phyloP scores from a whole-genome alignment of 345 rosid species.

The Lepidium sativum region DNA sequence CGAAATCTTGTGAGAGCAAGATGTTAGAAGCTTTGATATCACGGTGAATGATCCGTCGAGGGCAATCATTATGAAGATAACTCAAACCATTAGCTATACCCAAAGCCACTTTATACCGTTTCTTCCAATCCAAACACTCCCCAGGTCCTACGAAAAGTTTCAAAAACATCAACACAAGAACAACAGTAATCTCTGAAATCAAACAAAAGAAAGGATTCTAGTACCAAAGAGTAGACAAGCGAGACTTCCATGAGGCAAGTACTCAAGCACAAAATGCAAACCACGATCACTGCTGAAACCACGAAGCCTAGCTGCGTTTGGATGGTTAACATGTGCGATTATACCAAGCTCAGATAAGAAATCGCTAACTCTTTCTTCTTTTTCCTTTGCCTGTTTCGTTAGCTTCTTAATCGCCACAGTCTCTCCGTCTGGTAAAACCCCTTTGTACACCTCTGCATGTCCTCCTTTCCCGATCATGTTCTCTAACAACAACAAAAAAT shows the following conservation, averaged over 20 bases:
- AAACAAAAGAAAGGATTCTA: background rate
- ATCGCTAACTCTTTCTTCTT: slow-evolving; percentile 47
- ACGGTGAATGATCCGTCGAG: slow-evolving; percentile 81
- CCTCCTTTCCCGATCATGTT: slow-evolving; percentile 89
- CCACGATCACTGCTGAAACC: slow-evolving; percentile 80
- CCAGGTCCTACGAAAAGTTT: slow-evolving; percentile 39
- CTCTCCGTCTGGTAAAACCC: slow-evolving; percentile 52
- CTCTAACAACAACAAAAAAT: slow-evolving; percentile 32
- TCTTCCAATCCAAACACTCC: slow-evolving; percentile 56
- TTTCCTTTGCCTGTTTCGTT: slow-evolving; percentile 39
- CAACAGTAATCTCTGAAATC: background rate
- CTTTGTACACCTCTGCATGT: slow-evolving; percentile 85
- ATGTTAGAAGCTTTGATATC: slow-evolving; percentile 96
- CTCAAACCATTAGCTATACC: slow-evolving; percentile 80
- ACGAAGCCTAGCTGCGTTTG: slow-evolving; percentile 74
- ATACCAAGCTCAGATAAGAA: slow-evolving; percentile 90
- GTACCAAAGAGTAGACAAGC: slow-evolving; percentile 67
- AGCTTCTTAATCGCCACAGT: slow-evolving; percentile 84
- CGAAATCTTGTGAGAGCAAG: slow-evolving; percentile 57
- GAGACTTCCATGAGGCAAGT: slow-evolving; percentile 72
- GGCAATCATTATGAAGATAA: slow-evolving; percentile 84
- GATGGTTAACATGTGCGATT: slow-evolving; percentile 85
- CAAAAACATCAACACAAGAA: background rate
- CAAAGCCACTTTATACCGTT: slow-evolving; percentile 59
- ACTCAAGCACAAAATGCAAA: slow-evolving; percentile 81